Conservation (phyloP, 257 asterid species). For the Scutellaria baicalensis region DNA sequence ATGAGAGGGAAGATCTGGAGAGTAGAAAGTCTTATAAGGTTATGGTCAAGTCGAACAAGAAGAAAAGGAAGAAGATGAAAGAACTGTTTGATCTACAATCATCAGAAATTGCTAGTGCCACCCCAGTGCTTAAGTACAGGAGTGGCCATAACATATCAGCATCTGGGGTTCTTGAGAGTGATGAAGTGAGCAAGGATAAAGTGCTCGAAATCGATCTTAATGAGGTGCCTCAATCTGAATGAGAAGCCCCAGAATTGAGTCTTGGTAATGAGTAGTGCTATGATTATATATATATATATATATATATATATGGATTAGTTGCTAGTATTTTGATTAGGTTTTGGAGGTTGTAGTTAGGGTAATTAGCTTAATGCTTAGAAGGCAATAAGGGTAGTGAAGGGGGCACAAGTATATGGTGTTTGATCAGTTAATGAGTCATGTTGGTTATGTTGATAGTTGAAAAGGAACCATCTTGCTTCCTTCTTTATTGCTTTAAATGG, state of each 20-base stretch:
- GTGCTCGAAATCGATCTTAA: conserved; percentile 44
- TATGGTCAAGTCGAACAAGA: too few species aligned
- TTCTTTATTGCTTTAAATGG: conserved; percentile 7
- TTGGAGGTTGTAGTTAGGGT: not conserved
- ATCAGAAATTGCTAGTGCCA: too few species aligned
- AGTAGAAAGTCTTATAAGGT: too few species aligned
- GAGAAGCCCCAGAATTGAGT: not conserved
- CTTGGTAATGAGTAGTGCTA: conserved; percentile 13
- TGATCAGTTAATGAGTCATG: too few species aligned
- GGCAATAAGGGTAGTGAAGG: not conserved
- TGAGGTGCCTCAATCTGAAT: conserved; percentile 37
- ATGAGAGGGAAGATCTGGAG: not conserved
- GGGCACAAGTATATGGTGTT: too few species aligned
- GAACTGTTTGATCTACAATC: conserved; percentile 20
- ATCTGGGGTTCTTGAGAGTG: too few species aligned
- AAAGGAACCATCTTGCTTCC: conserved; percentile 13
- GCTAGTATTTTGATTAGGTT: not conserved
- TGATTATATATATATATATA: not conserved
- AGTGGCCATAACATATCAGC: too few species aligned
- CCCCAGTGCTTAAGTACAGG: too few species aligned
- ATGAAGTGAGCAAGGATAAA: not conserved
- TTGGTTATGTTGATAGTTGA: not conserved
- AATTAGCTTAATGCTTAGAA: not conserved
- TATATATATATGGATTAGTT: not conserved
- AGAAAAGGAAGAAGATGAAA: conserved; percentile 34